Evolutionary conservation across 495 filamentous ascomycete genomes (phyloP).

Genomic region (Cairneyella variabilis): DNA sequence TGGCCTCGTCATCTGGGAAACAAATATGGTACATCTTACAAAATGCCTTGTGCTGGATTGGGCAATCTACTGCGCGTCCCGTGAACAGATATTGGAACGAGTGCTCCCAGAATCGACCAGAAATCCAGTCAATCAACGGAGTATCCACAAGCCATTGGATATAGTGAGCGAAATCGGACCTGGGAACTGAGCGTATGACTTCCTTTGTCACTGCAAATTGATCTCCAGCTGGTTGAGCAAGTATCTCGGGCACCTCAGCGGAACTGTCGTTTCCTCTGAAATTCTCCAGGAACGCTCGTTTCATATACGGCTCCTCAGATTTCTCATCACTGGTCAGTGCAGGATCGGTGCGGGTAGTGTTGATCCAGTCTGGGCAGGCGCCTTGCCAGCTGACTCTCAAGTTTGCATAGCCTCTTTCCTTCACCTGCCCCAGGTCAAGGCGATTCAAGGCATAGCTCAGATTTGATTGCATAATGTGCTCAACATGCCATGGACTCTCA

Average conservation of each 20-base stretch:
- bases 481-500: slow-evolving; percentile 7
- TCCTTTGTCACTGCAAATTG: slow-evolving; percentile 63
- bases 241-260: slow-evolving; percentile 42
- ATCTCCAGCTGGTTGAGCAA: slow-evolving; percentile 58
- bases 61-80: slow-evolving; percentile 53
- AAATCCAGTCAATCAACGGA: slow-evolving; percentile 58
- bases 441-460: background rate
- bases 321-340: slow-evolving; percentile 41
- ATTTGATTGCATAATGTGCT: background rate
- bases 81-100: slow-evolving; percentile 71
- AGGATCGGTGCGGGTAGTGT: slow-evolving; percentile 44
- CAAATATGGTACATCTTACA: slow-evolving; percentile 34
- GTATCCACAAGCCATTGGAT: slow-evolving; percentile 67
- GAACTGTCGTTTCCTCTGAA: slow-evolving; percentile 24
- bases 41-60: slow-evolving; percentile 42
- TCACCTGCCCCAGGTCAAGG: slow-evolving; percentile 1
- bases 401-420: background rate
- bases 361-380: slow-evolving; percentile 52
- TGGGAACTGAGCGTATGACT: slow-evolving; percentile 52
- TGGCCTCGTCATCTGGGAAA: slow-evolving; percentile 16
- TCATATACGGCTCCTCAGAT: slow-evolving; percentile 57
- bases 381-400: slow-evolving; percentile 44
- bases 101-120: slow-evolving; percentile 73
- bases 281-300: slow-evolving; percentile 27
- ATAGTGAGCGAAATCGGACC: slow-evolving; percentile 53